Evolutionary conservation across 768 basidiomycete species (phyloP).

Genomic region (Asterophora parasitica): DNA sequence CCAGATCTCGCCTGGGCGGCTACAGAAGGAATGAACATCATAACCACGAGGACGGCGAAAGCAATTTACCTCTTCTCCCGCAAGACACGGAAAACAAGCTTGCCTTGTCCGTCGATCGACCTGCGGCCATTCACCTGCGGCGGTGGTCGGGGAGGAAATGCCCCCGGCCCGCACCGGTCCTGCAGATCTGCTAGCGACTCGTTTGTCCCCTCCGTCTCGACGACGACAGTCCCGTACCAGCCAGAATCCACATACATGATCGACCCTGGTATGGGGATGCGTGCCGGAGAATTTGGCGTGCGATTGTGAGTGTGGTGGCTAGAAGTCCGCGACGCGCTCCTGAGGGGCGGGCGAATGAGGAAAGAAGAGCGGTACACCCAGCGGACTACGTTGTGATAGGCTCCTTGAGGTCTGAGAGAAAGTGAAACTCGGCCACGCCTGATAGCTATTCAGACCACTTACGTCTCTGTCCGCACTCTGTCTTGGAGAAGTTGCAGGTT

Average conservation of each 20-base stretch:
- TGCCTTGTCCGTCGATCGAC: slow-evolving; percentile 36
- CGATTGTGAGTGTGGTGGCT: slow-evolving; percentile 24
- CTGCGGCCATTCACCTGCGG: slow-evolving; percentile 33
- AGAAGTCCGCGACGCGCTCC: slow-evolving; percentile 27
- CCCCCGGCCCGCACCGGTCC: slow-evolving; percentile 62
- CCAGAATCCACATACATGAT: slow-evolving; percentile 64
- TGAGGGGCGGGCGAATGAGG: slow-evolving; percentile 48
- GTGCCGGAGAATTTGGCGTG: slow-evolving; percentile 18
- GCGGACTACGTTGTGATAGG: slow-evolving; percentile 74
- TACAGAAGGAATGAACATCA: slow-evolving; percentile 22
- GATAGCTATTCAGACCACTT: slow-evolving; percentile 24
- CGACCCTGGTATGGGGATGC: slow-evolving; percentile 52
- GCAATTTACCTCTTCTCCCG: slow-evolving; percentile 67
- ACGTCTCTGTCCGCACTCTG: slow-evolving; percentile 77
- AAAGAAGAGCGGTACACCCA: slow-evolving; percentile 85
- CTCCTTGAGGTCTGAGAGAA: slow-evolving; percentile 66
- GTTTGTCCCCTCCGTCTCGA: slow-evolving; percentile 86
- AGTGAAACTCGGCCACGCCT: neutral
- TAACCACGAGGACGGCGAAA: slow-evolving; percentile 7
- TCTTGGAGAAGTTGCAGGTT: slow-evolving; percentile 78
- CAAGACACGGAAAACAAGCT: slow-evolving; percentile 63
- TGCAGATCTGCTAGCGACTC: slow-evolving; percentile 79
- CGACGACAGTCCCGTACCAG: slow-evolving; percentile 80
- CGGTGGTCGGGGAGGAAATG: slow-evolving; percentile 58
- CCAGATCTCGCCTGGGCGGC: slow-evolving; percentile 74